These are phyloP conservation scores for Luzula sylvatica DNA, from an alignment of 176 grass and related monocot species.

Conservation along the genomic window DNA sequence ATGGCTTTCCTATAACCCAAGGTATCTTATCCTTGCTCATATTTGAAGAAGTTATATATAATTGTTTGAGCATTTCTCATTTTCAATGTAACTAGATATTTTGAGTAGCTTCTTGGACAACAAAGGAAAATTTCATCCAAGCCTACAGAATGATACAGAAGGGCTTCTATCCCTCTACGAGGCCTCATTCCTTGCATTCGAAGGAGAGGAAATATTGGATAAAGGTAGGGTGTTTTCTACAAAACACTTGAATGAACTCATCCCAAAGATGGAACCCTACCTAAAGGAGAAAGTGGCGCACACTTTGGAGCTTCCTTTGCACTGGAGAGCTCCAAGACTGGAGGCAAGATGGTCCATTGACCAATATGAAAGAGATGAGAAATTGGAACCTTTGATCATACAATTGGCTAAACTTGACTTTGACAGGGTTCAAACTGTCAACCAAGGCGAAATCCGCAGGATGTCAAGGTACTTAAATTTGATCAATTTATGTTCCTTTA, in stretches of 20 bases:
- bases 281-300: not conserved
- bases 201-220: constrained; percentile 15
- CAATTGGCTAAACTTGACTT: constrained; percentile 33
- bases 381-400: constrained; percentile 8
- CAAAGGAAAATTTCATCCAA: not conserved
- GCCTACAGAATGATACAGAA: not conserved
- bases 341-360: constrained; percentile 33
- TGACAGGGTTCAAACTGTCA: constrained; percentile 27
- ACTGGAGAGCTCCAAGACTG: constrained; percentile 27
- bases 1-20: constrained; percentile 17
- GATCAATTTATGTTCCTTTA: not conserved
- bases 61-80: too few species aligned
- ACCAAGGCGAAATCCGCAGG: constrained; percentile 19
- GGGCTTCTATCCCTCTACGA: constrained; percentile 29
- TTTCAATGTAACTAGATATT: constrained; percentile 5
- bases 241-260: not conserved
- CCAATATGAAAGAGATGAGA: constrained; percentile 12
- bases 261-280: not conserved
- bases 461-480: constrained; percentile 21
- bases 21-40: constrained; percentile 17
- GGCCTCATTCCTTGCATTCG: constrained; percentile 27
- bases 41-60: too few species aligned
- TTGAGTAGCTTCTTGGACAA: constrained; percentile 15
- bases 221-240: constrained; percentile 15
- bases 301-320: constrained; percentile 28